Conservation (phyloP, 192 early-diverging fungal species). For the Dispira simplex region DNA sequence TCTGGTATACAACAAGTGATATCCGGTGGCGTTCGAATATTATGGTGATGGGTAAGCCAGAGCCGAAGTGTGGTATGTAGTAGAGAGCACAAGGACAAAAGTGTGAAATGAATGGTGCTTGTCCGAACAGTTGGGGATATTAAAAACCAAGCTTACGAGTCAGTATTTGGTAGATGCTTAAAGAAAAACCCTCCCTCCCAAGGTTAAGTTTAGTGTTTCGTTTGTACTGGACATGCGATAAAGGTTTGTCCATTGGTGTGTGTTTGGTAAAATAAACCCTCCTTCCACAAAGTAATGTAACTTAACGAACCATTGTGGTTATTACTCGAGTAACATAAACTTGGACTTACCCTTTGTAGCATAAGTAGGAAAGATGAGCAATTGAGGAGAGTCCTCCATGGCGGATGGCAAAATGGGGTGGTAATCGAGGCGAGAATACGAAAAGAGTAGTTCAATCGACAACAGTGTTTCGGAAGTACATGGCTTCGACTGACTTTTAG, state of each 20-base stretch:
- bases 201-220: too few species aligned
- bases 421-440: not conserved
- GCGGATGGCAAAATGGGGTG: not conserved
- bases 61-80: not conserved
- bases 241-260: not conserved
- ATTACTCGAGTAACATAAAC: not conserved
- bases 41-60: not conserved
- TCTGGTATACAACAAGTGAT: not conserved
- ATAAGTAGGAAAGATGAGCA: constrained; percentile 10
- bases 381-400: not conserved
- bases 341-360: constrained; percentile 11
- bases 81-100: not conserved
- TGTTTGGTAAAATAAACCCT: not conserved
- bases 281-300: too few species aligned
- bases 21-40: not conserved
- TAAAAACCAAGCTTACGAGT: not conserved
- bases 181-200: too few species aligned
- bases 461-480: too few species aligned
- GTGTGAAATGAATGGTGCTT: not conserved
- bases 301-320: not conserved
- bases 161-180: not conserved
- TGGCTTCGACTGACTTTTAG: too few species aligned
- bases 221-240: too few species aligned
- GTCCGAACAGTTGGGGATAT: not conserved
- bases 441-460: too few species aligned